Percentiles rank a stretch among this genome's conserved stretches.
These are phyloP conservation scores for Mikania micrantha DNA, from an alignment of 129 eudicot genomes.

Conservation along the genomic window DNA sequence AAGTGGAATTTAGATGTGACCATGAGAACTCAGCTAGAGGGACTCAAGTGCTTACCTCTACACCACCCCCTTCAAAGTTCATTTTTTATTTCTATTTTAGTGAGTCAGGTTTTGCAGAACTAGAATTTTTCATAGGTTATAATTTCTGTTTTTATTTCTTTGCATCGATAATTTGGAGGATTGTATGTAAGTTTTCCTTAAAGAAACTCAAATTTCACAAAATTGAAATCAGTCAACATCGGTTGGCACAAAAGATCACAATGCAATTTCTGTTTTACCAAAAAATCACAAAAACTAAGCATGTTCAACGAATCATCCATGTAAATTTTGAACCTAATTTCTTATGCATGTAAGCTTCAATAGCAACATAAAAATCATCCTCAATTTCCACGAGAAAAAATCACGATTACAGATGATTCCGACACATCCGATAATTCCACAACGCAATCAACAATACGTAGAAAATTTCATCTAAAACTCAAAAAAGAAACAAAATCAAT, in stretches of 20 bases:
- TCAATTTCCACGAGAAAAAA: neutral
- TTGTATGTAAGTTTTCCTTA: neutral
- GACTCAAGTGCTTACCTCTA: too few species aligned
- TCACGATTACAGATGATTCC: neutral
- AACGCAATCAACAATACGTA: neutral
- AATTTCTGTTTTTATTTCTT: too few species aligned
- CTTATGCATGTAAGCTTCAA: constrained; percentile 16
- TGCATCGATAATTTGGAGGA: neutral
- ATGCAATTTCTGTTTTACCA: neutral
- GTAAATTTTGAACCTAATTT: neutral
- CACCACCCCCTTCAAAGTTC: too few species aligned
- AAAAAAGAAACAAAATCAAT: neutral
- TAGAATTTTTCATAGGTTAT: too few species aligned
- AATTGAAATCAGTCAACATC: neutral
- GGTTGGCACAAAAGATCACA: neutral
- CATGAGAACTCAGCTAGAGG: too few species aligned
- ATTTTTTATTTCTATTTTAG: too few species aligned
- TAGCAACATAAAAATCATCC: neutral
- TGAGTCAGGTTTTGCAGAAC: too few species aligned
- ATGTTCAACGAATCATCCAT: neutral
- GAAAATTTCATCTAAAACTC: neutral
- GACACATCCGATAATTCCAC: neutral
- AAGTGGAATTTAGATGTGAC: too few species aligned
- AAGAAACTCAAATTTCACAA: neutral
- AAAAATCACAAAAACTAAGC: neutral